These are phyloP conservation scores for Apiotrichum gracile DNA, from an alignment of 1,284 basidiomycete species.

Conservation along the genomic window DNA sequence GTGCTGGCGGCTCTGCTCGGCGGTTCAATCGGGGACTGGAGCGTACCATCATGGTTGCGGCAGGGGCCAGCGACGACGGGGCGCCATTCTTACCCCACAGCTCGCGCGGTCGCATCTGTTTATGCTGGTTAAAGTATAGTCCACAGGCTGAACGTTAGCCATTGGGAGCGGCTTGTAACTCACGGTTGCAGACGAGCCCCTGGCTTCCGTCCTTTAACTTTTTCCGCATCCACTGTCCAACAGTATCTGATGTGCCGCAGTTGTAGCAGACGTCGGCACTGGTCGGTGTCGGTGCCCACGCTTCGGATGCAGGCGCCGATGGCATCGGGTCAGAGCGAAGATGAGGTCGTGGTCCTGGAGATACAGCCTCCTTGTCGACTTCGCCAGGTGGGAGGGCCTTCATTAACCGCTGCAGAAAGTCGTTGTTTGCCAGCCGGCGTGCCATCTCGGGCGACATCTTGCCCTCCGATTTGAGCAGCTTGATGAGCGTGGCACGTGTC, in stretches of 20 bases:
- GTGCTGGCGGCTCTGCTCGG: neutral
- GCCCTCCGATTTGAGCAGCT: conserved; percentile 33
- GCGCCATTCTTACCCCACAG: conserved; percentile 22
- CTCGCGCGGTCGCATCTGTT: conserved; percentile 41
- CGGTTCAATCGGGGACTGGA: neutral
- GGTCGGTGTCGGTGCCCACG: neutral
- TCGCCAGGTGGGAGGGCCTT: conserved; percentile 29
- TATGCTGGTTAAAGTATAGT: conserved; percentile 42
- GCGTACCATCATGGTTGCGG: neutral
- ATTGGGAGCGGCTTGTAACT: conserved; percentile 8
- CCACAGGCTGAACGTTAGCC: conserved; percentile 38
- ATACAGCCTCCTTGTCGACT: neutral
- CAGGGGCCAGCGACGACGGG: neutral
- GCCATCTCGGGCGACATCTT: conserved; percentile 40
- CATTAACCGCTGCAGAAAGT: conserved; percentile 32
- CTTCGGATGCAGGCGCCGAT: neutral
- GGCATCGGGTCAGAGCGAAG: neutral
- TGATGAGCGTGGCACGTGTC: conserved; percentile 30
- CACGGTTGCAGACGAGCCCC: conserved; percentile 43
- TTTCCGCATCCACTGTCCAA: conserved; percentile 35
- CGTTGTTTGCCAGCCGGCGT: conserved; percentile 33
- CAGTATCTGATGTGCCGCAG: conserved; percentile 35
- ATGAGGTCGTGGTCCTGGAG: neutral
- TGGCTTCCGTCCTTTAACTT: conserved; percentile 33
- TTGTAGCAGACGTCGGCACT: conserved; percentile 29